Evolutionary conservation across 352 stramenopile genomes (phyloP).

Genomic region (Nothophytophthora sp.): DNA sequence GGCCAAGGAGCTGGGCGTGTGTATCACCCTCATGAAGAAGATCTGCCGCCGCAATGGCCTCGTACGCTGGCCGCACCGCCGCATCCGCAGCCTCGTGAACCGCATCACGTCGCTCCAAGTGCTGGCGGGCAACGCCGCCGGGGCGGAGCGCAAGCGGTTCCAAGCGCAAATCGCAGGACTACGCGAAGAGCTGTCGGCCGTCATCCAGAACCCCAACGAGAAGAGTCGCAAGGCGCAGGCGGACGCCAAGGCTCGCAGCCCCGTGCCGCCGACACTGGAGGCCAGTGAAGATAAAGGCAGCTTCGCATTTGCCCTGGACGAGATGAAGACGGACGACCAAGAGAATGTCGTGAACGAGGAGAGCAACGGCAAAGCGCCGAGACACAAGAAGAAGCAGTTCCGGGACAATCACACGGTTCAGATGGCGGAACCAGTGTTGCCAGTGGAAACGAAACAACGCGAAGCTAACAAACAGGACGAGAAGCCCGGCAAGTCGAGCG

Average conservation of each 20-base stretch:
- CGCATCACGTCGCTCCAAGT: slow-evolving; percentile 78
- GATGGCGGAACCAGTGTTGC: no score
- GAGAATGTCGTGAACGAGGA: no score
- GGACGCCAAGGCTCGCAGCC: slow-evolving; percentile 47
- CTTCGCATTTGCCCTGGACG: no score
- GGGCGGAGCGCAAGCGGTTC: slow-evolving; percentile 62
- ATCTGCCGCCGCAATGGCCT: slow-evolving; percentile 85
- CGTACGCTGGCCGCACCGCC: slow-evolving; percentile 78
- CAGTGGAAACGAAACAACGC: no score
- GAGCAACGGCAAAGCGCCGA: no score
- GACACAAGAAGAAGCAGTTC: no score
- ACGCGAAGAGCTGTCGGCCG: slow-evolving; percentile 66
- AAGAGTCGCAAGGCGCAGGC: slow-evolving; percentile 81
- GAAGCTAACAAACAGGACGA: no score
- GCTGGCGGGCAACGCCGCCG: slow-evolving; percentile 46
- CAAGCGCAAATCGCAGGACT: slow-evolving; percentile 60
- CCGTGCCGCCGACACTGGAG: slow-evolving; percentile 19
- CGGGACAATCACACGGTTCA: no score
- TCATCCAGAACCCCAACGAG: slow-evolving; percentile 86
- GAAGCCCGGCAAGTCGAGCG: no score
- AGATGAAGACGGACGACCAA: no score
- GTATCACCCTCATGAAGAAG: slow-evolving; percentile 89
- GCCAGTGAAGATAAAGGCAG: no score
- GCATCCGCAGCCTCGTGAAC: slow-evolving; percentile 83
- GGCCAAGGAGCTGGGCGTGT: slow-evolving; percentile 81